Percentiles rank a stretch among this genome's conserved stretches.
Conservation (phyloP, 2,329 filamentous ascomycete genomes). For the Sclerotinia minor region DNA sequence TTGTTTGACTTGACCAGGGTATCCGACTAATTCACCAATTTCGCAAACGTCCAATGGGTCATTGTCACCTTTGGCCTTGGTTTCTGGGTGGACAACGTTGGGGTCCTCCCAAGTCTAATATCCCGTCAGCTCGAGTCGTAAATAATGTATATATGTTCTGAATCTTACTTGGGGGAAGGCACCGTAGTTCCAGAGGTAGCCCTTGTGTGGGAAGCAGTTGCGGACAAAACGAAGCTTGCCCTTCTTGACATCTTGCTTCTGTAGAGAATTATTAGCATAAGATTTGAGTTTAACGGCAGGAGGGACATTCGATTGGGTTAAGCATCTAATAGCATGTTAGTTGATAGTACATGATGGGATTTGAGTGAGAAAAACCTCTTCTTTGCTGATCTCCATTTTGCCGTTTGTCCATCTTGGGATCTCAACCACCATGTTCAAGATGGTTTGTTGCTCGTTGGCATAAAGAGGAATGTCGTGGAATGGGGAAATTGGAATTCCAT, state of each 20-base stretch:
- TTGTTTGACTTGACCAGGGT: conserved; percentile 96
- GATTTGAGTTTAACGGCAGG: neutral
- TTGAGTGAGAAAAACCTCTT: conserved; percentile 70
- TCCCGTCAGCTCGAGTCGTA: conserved; percentile 27
- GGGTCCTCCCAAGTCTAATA: conserved; percentile 97
- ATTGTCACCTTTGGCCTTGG: conserved; percentile 99
- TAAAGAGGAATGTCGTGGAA: conserved; percentile 99
- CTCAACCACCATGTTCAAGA: conserved; percentile 99
- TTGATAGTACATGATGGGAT: conserved; percentile 45
- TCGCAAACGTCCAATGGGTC: conserved; percentile 99
- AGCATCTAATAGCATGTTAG: conserved; percentile 20
- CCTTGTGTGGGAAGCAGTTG: conserved; percentile 99
- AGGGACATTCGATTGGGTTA: conserved; percentile 24
- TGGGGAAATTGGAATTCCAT: conserved; percentile 88
- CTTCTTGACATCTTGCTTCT: conserved; percentile 98
- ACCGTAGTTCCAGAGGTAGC: conserved; percentile 99
- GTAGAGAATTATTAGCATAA: conserved; percentile 16
- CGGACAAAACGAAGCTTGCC: conserved; percentile 98
- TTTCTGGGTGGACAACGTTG: conserved; percentile 93
- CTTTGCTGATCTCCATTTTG: conserved; percentile 76
- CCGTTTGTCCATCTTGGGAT: conserved; percentile 99
- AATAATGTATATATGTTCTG: neutral
- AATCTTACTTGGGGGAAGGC: conserved; percentile 87
- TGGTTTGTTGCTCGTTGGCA: conserved; percentile 91
- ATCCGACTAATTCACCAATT: conserved; percentile 96